Percentiles rank a stretch among this genome's conserved stretches.
Conservation (phyloP, 768 basidiomycete species). For the Saitozyma sp. region DNA sequence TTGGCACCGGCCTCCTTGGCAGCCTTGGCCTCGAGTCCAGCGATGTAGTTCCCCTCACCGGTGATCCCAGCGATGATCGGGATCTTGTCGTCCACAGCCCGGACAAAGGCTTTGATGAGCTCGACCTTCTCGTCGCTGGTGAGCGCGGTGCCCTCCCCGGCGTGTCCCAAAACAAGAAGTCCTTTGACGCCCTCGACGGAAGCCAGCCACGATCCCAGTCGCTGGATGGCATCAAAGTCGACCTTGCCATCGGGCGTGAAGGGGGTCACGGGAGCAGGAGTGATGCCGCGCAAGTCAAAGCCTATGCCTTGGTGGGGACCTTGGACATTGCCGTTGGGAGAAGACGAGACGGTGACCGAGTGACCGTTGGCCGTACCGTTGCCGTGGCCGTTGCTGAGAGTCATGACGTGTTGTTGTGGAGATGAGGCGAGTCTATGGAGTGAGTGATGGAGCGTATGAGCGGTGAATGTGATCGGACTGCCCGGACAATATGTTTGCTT, state of each 20-base stretch:
- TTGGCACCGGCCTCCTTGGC: slow-evolving; percentile 26
- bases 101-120: slow-evolving; percentile 21
- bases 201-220: slow-evolving; percentile 14
- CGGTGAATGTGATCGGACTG: no score
- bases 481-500: no score
- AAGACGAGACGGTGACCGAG: no score
- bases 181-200: slow-evolving; percentile 12
- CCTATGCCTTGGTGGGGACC: background rate
- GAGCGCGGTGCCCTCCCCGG: slow-evolving; percentile 22
- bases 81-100: slow-evolving; percentile 16
- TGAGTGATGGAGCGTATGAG: no score
- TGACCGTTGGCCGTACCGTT: no score
- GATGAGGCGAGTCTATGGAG: no score
- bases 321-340: background rate
- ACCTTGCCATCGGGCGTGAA: slow-evolving; percentile 22
- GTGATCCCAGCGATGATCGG: slow-evolving; percentile 26
- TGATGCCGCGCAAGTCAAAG: slow-evolving; percentile 22
- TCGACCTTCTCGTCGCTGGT: slow-evolving; percentile 15
- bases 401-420: no score
- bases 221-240: slow-evolving; percentile 21
- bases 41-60: slow-evolving; percentile 19
- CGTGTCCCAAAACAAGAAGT: slow-evolving; percentile 21
- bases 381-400: no score
- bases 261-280: slow-evolving; percentile 25
- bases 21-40: slow-evolving; percentile 22